Evolutionary conservation across 208 protist genomes (phyloP).

Genomic region (Blechomonas ayalai): DNA sequence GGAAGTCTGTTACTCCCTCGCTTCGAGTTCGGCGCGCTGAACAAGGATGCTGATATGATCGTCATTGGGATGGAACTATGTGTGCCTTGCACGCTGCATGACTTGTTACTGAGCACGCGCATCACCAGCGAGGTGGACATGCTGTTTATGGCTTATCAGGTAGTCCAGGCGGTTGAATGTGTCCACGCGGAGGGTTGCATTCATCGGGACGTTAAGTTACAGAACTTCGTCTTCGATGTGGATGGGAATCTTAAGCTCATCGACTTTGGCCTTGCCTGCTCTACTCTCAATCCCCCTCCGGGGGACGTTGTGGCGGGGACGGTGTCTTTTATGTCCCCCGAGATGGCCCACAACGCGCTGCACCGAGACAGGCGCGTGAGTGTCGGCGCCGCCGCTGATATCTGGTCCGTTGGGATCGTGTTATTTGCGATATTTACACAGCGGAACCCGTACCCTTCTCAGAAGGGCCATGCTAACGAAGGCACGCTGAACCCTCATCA

Average conservation of each 20-base stretch:
- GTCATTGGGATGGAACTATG: constrained; percentile 88
- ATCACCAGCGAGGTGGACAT: constrained; percentile 82
- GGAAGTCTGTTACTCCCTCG: constrained; percentile 73
- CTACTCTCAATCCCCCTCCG: constrained; percentile 50
- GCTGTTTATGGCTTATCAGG: constrained; percentile 89
- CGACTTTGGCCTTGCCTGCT: constrained; percentile 86
- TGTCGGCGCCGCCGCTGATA: constrained; percentile 73
- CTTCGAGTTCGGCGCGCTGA: constrained; percentile 87
- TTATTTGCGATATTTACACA: constrained; percentile 87
- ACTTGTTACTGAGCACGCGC: constrained; percentile 68
- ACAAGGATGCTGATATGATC: constrained; percentile 61
- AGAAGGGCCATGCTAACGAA: neutral
- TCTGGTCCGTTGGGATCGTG: constrained; percentile 88
- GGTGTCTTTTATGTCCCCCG: constrained; percentile 88
- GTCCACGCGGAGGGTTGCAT: constrained; percentile 87
- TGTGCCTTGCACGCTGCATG: constrained; percentile 81
- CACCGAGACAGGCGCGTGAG: constrained; percentile 65
- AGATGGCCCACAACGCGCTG: constrained; percentile 90
- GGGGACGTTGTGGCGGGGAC: constrained; percentile 88
- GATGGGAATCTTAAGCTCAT: constrained; percentile 87
- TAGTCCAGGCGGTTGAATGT: constrained; percentile 74
- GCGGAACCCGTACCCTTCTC: constrained; percentile 69
- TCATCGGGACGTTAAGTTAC: constrained; percentile 88
- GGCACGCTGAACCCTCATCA: neutral
- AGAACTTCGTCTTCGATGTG: constrained; percentile 89